These are phyloP conservation scores for Pseudozyma hubeiensis DNA, from an alignment of 1,284 basidiomycete species.

Conservation along the genomic window DNA sequence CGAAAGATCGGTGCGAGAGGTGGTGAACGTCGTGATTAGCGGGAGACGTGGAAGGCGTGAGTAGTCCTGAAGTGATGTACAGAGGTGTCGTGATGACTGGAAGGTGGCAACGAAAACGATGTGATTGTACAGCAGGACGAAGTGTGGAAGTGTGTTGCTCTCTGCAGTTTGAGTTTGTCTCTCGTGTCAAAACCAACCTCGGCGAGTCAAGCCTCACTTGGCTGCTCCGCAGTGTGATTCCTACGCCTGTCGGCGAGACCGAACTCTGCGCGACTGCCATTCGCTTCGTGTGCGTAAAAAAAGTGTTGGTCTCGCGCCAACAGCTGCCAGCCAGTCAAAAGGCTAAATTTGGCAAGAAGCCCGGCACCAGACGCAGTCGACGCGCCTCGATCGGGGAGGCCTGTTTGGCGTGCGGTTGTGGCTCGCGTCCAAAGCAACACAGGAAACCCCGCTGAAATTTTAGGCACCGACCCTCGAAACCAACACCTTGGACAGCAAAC, in stretches of 20 bases:
- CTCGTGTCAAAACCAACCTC: neutral
- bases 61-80: neutral
- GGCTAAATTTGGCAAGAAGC: neutral
- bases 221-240: neutral
- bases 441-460: neutral
- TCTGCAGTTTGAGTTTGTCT: constrained; percentile 1
- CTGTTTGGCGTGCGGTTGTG: neutral
- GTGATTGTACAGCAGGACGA: no score
- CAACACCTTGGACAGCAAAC: constrained; percentile 3
- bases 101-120: no score
- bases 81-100: constrained; percentile 2
- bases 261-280: constrained; percentile 20
- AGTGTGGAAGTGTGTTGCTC: neutral
- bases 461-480: constrained; percentile 2
- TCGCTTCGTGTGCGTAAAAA: constrained; percentile 13
- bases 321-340: constrained; percentile 9
- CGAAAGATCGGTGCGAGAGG: no score
- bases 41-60: neutral
- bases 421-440: constrained; percentile 16
- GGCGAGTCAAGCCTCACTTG: constrained; percentile 1
- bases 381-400: constrained; percentile 31
- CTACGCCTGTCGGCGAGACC: constrained; percentile 11
- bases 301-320: constrained; percentile 40
- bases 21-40: no score
- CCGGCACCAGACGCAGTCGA: constrained; percentile 19